Base-by-base conservation (phyloP, 164 flowering plant genomes). In the Tetrastigma voinierianum region DNA sequence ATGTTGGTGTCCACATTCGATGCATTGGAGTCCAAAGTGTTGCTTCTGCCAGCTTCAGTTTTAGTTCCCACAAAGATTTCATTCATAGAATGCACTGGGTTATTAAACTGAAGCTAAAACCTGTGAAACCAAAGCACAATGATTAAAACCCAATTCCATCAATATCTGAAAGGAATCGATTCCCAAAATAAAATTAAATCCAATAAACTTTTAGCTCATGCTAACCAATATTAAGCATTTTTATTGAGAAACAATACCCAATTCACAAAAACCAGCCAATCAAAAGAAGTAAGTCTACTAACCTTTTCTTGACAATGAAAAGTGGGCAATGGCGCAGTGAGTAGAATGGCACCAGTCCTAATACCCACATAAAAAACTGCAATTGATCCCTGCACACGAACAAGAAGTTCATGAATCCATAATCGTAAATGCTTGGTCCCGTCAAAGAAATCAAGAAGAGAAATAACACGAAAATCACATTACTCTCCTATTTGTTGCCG, bases 291-390 rank as follows among this genome's bases (percentile, higher is more conserved):
- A 2, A 56, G 10, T 17, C 6, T 2, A 57, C n/a, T 40, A 9
- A 79, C 93, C 93, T 68, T 74, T 82, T 57, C 71, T 72, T 10
- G 86, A 72, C 10, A 85, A 64, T 10, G 82, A 77, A 64, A 83
- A 72, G 62, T 80, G 73, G 67, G 84, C 81, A 75, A 85, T 8
- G n/a, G 77, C 81, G 56, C n/a, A n/a, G 83, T 79, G 51, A 88
- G 59, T 47, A 82, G n/a, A 58, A 80, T 70, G 48, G 78, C 83
- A 64, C 81, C 54, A 67, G 83, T 72, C 68, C 93, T 88, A 71
- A 73, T 19, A 21, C 84, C 85, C n/a, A 67, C 72, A 40, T 84
- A 66, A 49, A 77, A 56, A 77, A 76, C 46, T 10, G 59, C 58
- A n/a, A 72, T 67, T 46, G 74, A 69, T n/a, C 17, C 84, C 91